A percentile compares a stretch with the other conserved stretches of the same genome.
Evolutionary conservation across 2,329 filamentous ascomycete species (phyloP).

Genomic region (Neophaeococcomyces mojaviensis): DNA sequence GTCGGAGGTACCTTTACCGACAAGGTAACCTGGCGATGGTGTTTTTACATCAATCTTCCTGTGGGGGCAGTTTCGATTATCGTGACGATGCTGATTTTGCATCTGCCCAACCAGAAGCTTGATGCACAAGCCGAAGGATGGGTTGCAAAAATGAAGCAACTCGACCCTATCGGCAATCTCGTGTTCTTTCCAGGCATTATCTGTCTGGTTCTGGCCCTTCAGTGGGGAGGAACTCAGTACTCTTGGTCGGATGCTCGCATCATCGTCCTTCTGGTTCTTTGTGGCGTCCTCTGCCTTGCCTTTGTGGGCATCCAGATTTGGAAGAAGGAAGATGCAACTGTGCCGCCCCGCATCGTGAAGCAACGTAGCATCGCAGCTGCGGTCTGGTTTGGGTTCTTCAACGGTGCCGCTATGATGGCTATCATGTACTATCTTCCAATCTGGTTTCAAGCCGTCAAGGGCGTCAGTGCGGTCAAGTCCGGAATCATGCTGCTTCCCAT

Average conservation of each 20-base stretch:
- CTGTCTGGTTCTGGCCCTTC: slow-evolving; percentile 54
- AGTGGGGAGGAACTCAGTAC: slow-evolving; percentile 42
- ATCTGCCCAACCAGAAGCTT: slow-evolving; percentile 21
- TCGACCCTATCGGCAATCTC: slow-evolving; percentile 53
- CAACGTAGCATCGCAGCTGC: slow-evolving; percentile 47
- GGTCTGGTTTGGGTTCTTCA: slow-evolving; percentile 33
- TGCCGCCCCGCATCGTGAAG: slow-evolving; percentile 47
- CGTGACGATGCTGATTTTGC: slow-evolving; percentile 26
- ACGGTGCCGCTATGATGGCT: slow-evolving; percentile 16
- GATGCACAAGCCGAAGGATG: slow-evolving; percentile 6
- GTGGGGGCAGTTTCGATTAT: slow-evolving; percentile 30
- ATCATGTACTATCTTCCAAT: slow-evolving; percentile 33
- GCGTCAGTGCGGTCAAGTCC: slow-evolving; percentile 24
- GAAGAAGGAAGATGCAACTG: slow-evolving; percentile 49
- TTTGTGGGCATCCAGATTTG: slow-evolving; percentile 45
- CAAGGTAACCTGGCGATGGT: slow-evolving; percentile 31
- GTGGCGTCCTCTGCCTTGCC: slow-evolving; percentile 25
- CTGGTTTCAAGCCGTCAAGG: slow-evolving; percentile 40
- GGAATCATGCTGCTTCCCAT: slow-evolving; percentile 18
- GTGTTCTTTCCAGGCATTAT: slow-evolving; percentile 55
- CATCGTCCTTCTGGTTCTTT: slow-evolving; percentile 28
- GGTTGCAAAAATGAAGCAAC: slow-evolving; percentile 19
- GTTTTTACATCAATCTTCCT: slow-evolving; percentile 33
- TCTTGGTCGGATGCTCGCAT: slow-evolving; percentile 28
- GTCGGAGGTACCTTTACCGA: slow-evolving; percentile 37